Percentiles rank a stretch among this genome's conserved stretches.
These are phyloP conservation scores for Aspergillus funiculosus DNA, from an alignment of 495 filamentous ascomycete genomes.

Conservation along the genomic window DNA sequence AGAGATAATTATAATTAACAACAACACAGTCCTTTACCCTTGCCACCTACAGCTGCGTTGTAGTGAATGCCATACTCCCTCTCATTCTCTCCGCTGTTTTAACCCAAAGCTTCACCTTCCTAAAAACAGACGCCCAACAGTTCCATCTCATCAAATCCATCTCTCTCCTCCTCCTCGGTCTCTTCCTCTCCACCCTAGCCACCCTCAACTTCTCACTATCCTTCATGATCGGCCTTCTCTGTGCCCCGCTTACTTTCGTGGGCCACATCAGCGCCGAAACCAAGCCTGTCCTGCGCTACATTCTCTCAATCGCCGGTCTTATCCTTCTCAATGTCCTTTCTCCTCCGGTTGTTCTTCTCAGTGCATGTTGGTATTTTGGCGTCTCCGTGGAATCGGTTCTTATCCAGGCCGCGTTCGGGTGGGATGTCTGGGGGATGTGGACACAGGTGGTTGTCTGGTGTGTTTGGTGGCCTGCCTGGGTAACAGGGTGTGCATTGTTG, in stretches of 20 bases:
- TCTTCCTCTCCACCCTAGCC: constrained; percentile 84
- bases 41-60: constrained; percentile 45
- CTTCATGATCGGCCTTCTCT: constrained; percentile 74
- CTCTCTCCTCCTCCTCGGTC: constrained; percentile 84
- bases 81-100: constrained; percentile 53
- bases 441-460: constrained; percentile 89
- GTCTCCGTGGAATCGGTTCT: constrained; percentile 52
- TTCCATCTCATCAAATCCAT: constrained; percentile 78
- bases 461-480: constrained; percentile 98
- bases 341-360: constrained; percentile 58
- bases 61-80: constrained; percentile 54
- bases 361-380: constrained; percentile 45
- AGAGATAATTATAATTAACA: constrained; percentile 15
- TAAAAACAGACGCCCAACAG: constrained; percentile 60
- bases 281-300: constrained; percentile 19
- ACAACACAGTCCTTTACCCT: constrained; percentile 49
- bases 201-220: constrained; percentile 95
- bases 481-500: constrained; percentile 55
- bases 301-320: constrained; percentile 23
- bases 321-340: constrained; percentile 53
- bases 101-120: constrained; percentile 37
- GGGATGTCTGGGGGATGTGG: constrained; percentile 88
- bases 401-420: constrained; percentile 75
- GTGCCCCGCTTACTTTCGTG: constrained; percentile 69
- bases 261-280: constrained; percentile 38